Percentiles rank a stretch among this genome's conserved stretches.
Evolutionary conservation across 805 yeast species (phyloP).

Genomic region (Candida xiaguanensis): DNA sequence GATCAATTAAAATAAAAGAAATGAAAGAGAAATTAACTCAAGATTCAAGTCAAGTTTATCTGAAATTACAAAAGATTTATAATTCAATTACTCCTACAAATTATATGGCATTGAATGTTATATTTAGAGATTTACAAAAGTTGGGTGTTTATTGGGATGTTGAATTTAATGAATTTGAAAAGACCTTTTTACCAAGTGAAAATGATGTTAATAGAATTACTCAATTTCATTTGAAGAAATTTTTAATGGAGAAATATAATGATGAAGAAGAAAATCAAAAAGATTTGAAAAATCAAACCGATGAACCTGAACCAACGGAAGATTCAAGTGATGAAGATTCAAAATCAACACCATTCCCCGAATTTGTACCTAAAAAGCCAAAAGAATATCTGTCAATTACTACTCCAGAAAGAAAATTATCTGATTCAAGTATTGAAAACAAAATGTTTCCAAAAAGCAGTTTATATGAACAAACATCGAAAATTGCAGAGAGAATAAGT

Average conservation of each 20-base stretch:
- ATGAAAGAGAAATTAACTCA: conserved; percentile 48
- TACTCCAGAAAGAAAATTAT: conserved; percentile 5
- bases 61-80: conserved; percentile 50
- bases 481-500: conserved; percentile 14
- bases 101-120: conserved; percentile 65
- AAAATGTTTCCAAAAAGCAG: conserved; percentile 12
- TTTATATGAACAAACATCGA: conserved; percentile 16
- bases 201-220: conserved; percentile 90
- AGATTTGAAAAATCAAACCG: not conserved
- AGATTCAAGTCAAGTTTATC: conserved; percentile 47
- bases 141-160: conserved; percentile 83
- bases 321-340: not conserved
- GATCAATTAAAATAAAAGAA: conserved; percentile 54
- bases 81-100: conserved; percentile 55
- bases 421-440: conserved; percentile 18
- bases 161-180: conserved; percentile 78
- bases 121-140: conserved; percentile 71
- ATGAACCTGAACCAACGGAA: not conserved
- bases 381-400: not conserved
- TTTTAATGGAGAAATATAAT: conserved; percentile 55
- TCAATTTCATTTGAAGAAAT: conserved; percentile 74
- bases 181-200: conserved; percentile 79
- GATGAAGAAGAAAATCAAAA: not conserved
- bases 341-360: conserved; percentile 3
- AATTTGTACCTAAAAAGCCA: conserved; percentile 2